Conservation (phyloP, 805 yeast species). For the Saccharomycopsis fodiens region DNA sequence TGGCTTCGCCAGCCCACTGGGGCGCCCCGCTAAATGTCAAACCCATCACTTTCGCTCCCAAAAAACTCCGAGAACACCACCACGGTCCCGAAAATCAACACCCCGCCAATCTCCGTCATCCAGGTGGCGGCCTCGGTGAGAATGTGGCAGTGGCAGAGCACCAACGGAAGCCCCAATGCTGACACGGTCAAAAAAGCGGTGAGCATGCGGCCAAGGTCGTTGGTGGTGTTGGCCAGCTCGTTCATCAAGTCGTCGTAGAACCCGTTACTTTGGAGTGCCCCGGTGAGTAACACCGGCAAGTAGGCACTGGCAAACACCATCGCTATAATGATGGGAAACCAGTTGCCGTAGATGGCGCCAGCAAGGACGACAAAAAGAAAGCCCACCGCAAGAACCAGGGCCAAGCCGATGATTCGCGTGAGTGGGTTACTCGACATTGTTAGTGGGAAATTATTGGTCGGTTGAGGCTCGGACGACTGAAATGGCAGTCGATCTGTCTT, state of each 20-base stretch:
- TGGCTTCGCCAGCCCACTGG: no score
- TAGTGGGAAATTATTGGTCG: no score
- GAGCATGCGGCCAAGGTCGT: constrained; percentile 15
- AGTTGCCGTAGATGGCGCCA: constrained; percentile 19
- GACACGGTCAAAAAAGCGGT: constrained; percentile 15
- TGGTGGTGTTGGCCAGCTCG: constrained; percentile 9
- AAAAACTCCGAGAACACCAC: constrained; percentile 15
- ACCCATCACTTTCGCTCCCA: constrained; percentile 7
- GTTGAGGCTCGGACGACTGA: no score
- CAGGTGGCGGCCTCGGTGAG: constrained; percentile 14
- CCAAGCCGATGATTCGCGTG: constrained; percentile 13
- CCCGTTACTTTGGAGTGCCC: constrained; percentile 6
- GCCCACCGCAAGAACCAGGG: constrained; percentile 19
- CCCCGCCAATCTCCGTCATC: constrained; percentile 17
- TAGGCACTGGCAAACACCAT: constrained; percentile 14
- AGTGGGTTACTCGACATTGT: constrained; percentile 7
- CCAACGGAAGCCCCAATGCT: constrained; percentile 12
- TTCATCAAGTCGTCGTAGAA: constrained; percentile 19
- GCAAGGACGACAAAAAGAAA: constrained; percentile 18
- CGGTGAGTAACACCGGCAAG: constrained; percentile 15
- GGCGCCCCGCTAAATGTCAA: constrained; percentile 1
- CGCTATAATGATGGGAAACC: constrained; percentile 14
- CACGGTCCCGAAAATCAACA: constrained; percentile 14
- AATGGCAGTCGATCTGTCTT: no score
- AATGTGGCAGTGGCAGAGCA: constrained; percentile 12